These are phyloP conservation scores for Populus deltoides DNA, from an alignment of 345 rosid species.

Conservation along the genomic window DNA sequence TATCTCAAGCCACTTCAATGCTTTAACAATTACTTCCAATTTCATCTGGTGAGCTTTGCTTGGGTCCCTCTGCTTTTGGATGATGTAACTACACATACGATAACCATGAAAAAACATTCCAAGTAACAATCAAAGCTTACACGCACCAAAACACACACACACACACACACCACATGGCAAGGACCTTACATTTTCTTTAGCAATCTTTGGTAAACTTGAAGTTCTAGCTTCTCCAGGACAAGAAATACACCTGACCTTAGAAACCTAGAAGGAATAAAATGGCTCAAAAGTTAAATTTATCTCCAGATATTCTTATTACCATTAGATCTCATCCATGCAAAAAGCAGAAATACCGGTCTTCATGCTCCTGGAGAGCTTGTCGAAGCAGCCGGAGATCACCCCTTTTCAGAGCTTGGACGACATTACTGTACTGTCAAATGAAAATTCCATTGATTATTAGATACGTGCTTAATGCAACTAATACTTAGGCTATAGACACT, in stretches of 20 bases:
- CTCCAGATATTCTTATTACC: neutral
- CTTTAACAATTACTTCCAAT: conserved; percentile 82
- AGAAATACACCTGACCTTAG: conserved; percentile 94
- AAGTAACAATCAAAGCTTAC: neutral
- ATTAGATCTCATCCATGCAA: conserved; percentile 1
- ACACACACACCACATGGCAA: neutral
- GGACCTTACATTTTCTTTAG: conserved; percentile 80
- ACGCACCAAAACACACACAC: neutral
- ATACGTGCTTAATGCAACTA: neutral
- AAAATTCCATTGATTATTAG: conserved; percentile 17
- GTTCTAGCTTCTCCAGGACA: conserved; percentile 95
- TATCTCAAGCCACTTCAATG: conserved; percentile 86
- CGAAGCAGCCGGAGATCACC: conserved; percentile 94
- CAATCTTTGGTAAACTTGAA: conserved; percentile 92
- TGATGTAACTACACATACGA: conserved; percentile 59
- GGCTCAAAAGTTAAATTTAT: neutral
- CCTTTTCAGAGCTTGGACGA: conserved; percentile 63
- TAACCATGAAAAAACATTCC: neutral
- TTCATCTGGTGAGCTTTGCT: conserved; percentile 94
- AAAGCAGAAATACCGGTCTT: conserved; percentile 57
- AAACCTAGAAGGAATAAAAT: conserved; percentile 41
- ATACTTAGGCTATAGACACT: neutral
- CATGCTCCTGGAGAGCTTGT: conserved; percentile 78
- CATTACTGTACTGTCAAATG: conserved; percentile 58
- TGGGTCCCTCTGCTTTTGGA: conserved; percentile 78